Conservation (phyloP, 352 stramenopile genomes). For the Phytopythium boreale region DNA sequence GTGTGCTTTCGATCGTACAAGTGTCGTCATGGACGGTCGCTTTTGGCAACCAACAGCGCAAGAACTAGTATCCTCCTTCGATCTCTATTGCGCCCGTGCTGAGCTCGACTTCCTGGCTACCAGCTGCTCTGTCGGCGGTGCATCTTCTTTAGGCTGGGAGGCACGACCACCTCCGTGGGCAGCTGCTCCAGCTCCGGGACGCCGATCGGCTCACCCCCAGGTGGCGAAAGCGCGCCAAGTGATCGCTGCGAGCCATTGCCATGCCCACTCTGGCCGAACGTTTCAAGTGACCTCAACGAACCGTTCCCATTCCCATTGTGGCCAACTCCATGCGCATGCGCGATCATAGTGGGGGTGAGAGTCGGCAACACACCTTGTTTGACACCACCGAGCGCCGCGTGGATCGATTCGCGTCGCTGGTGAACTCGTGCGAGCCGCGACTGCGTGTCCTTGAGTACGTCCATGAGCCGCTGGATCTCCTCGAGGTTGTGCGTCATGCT, state of each 20-base stretch:
- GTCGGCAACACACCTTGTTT: conserved; percentile 4
- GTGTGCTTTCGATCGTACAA: no score
- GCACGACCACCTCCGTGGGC: background rate
- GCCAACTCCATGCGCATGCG: background rate
- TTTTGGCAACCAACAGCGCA: no score
- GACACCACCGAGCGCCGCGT: conserved; percentile 26
- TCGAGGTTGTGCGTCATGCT: conserved; percentile 42
- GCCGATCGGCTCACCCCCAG: background rate
- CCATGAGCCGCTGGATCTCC: conserved; percentile 38
- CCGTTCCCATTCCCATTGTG: background rate
- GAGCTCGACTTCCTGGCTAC: background rate
- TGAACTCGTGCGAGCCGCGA: conserved; percentile 38
- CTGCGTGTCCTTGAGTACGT: conserved; percentile 33
- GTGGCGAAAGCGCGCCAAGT: background rate
- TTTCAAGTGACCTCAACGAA: background rate
- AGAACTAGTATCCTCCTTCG: no score
- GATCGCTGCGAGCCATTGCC: background rate
- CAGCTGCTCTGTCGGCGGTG: conserved; percentile 5
- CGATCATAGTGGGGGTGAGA: conserved; percentile 1
- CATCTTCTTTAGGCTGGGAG: background rate
- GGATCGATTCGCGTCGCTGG: conserved; percentile 35
- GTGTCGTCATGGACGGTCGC: no score
- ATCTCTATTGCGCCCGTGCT: background rate
- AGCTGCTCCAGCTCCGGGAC: background rate
- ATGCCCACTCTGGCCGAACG: background rate